A percentile compares a stretch with the other conserved stretches of the same genome.
phyloP scores from a whole-genome alignment of 140 eudicot species.

The Oenanthe javanica region DNA sequence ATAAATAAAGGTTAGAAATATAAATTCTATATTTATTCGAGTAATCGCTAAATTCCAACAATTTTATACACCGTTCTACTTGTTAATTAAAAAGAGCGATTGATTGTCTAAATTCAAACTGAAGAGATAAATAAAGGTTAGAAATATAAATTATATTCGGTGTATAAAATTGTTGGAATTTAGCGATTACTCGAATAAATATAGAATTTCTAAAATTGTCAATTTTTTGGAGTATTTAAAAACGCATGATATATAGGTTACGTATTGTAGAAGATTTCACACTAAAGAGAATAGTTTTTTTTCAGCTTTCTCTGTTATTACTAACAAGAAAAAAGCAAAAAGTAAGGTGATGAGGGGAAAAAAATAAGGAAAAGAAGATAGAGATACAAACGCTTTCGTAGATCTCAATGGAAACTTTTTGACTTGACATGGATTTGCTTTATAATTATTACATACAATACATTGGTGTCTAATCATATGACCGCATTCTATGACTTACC shows the following conservation, averaged over 20 bases:
- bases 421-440: background rate
- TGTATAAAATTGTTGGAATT: no score
- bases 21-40: no score
- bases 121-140: no score
- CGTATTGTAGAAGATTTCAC: background rate
- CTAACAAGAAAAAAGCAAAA: conserved; percentile 11
- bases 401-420: conserved; percentile 4
- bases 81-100: no score
- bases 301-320: background rate
- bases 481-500: conserved; percentile 10
- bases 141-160: no score
- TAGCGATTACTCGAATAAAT: no score
- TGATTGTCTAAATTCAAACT: no score
- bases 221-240: background rate
- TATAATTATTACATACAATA: background rate
- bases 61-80: no score
- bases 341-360: background rate
- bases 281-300: background rate
- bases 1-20: no score
- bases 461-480: conserved; percentile 11
- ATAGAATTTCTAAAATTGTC: background rate
- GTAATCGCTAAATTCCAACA: no score
- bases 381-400: conserved; percentile 8
- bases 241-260: background rate
- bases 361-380: background rate